A percentile compares a stretch with the other conserved stretches of the same genome.
These are phyloP conservation scores for Ganoderma boninense DNA, from an alignment of 1,284 basidiomycete species.

Conservation along the genomic window DNA sequence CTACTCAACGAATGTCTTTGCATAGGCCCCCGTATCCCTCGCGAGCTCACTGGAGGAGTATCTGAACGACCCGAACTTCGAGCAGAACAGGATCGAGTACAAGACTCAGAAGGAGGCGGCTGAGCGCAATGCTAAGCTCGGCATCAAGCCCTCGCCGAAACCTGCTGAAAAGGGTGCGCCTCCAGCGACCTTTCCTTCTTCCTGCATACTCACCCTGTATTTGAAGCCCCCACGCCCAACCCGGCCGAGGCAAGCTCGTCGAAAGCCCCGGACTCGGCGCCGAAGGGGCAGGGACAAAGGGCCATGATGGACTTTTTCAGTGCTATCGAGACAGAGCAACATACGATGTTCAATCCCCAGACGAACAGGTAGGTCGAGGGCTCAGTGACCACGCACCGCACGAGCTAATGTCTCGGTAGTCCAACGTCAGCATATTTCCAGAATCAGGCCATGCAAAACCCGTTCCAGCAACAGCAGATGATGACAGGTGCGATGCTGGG, in stretches of 20 bases:
- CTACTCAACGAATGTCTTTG: neutral
- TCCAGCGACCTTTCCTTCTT: neutral
- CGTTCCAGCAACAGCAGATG: slow-evolving; percentile 73
- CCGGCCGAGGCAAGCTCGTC: slow-evolving; percentile 35
- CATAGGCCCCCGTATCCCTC: slow-evolving; percentile 90
- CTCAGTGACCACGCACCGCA: neutral
- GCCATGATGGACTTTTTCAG: slow-evolving; percentile 89
- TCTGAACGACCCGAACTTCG: slow-evolving; percentile 94
- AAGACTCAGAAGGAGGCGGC: slow-evolving; percentile 84
- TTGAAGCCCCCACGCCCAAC: slow-evolving; percentile 35
- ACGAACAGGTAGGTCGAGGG: slow-evolving; percentile 54
- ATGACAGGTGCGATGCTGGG: slow-evolving; percentile 57
- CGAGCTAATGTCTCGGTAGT: slow-evolving; percentile 44
- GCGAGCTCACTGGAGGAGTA: slow-evolving; percentile 96
- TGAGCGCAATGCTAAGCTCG: slow-evolving; percentile 57
- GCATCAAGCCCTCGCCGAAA: slow-evolving; percentile 39
- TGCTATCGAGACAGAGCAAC: slow-evolving; percentile 87
- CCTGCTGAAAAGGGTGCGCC: slow-evolving; percentile 40
- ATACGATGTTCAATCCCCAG: slow-evolving; percentile 76
- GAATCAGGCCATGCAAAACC: slow-evolving; percentile 76
- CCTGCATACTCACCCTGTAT: neutral
- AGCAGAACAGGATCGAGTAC: slow-evolving; percentile 94
- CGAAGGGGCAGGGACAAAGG: slow-evolving; percentile 38
- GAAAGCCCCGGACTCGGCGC: slow-evolving; percentile 30
- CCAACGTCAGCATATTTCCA: slow-evolving; percentile 64